phyloP scores from a whole-genome alignment of 805 yeast species.

The Wickerhamiella kurtzmanii region DNA sequence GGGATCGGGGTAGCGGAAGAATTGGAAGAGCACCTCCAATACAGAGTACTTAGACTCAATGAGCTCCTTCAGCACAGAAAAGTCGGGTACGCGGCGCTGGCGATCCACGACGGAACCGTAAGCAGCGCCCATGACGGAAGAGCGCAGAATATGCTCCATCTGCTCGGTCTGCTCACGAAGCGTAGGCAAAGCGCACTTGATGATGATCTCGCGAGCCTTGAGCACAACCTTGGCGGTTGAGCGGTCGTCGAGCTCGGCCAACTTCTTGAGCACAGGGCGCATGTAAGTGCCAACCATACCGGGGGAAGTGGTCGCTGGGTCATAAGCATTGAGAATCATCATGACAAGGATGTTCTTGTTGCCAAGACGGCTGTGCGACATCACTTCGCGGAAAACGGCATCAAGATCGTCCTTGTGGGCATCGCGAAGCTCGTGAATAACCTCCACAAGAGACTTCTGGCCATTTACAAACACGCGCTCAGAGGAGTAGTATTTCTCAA shows the following conservation, averaged over 20 bases:
- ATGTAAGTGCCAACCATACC: constrained; percentile 56
- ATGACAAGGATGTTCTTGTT: constrained; percentile 82
- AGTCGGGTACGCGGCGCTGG: constrained; percentile 62
- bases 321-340: constrained; percentile 73
- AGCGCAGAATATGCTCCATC: constrained; percentile 85
- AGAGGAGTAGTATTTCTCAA: constrained; percentile 59
- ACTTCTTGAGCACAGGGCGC: constrained; percentile 55
- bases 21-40: constrained; percentile 89
- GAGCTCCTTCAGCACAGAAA: constrained; percentile 71
- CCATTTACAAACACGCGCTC: constrained; percentile 53
- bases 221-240: constrained; percentile 86
- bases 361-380: constrained; percentile 87
- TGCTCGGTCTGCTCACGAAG: constrained; percentile 93
- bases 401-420: constrained; percentile 64
- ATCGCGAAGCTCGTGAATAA: constrained; percentile 74
- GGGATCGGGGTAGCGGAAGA: constrained; percentile 68
- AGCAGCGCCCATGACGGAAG: constrained; percentile 76
- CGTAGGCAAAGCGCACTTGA: constrained; percentile 94
- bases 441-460: constrained; percentile 59
- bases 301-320: constrained; percentile 60
- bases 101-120: constrained; percentile 41
- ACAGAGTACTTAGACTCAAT: constrained; percentile 94
- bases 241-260: constrained; percentile 83
- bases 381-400: constrained; percentile 55
- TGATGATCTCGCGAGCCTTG: constrained; percentile 90